phyloP scores from a whole-genome alignment of 495 filamentous ascomycete genomes.

The Tuber indicum region DNA sequence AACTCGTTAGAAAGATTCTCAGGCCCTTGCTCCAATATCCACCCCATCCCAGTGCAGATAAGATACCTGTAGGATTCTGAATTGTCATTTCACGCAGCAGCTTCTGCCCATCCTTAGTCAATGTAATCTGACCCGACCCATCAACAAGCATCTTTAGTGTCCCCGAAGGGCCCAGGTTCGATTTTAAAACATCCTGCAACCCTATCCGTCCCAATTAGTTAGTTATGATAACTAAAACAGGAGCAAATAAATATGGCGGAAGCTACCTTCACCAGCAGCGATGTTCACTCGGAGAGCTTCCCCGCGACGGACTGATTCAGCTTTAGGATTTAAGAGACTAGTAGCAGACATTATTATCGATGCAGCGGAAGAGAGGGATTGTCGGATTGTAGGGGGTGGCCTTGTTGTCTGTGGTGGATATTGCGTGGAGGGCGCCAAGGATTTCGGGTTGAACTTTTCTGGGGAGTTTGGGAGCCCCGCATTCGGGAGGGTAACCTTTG shows the following conservation, averaged over 20 bases:
- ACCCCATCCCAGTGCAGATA: conserved; percentile 48
- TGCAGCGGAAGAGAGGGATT: not conserved
- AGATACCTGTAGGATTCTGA: conserved; percentile 40
- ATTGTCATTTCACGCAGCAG: conserved; percentile 90
- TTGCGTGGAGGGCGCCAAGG: not conserved
- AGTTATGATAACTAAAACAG: conserved; percentile 6
- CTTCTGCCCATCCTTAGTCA: conserved; percentile 98
- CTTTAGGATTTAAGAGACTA: conserved; percentile 95
- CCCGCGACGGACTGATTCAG: conserved; percentile 90
- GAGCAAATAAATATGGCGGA: not conserved
- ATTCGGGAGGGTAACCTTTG: not conserved
- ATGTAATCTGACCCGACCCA: conserved; percentile 93
- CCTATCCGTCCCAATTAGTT: conserved; percentile 40
- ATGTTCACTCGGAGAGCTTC: conserved; percentile 97
- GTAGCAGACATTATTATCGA: conserved; percentile 66
- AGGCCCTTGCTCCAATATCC: not conserved
- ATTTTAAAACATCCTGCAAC: conserved; percentile 91
- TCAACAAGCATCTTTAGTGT: conserved; percentile 99
- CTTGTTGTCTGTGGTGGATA: not conserved
- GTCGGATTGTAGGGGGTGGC: not conserved
- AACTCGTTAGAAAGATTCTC: conserved; percentile 5
- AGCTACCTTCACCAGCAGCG: conserved; percentile 72
- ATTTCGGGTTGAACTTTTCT: not conserved
- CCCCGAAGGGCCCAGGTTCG: conserved; percentile 86
- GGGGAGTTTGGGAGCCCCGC: not conserved